Conservation (phyloP, 2,329 filamentous ascomycete species). For the Stromatinia cepivora region DNA sequence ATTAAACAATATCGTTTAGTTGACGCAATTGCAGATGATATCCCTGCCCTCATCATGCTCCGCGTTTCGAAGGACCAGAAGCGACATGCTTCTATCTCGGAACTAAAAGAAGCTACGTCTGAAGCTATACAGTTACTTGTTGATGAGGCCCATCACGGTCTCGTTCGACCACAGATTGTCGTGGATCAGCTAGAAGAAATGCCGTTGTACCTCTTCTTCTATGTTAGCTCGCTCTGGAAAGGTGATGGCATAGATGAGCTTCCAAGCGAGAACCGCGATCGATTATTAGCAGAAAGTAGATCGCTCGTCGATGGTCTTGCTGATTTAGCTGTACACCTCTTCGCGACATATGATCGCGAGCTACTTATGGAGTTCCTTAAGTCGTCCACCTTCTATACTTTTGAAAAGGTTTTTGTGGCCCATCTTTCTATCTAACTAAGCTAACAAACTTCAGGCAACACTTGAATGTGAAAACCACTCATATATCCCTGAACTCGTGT, state of each 20-base stretch:
- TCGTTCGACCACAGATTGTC: conserved; percentile 75
- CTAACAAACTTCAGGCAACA: conserved; percentile 52
- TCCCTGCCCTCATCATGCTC: conserved; percentile 82
- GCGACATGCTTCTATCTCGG: conserved; percentile 62
- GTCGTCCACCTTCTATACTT: conserved; percentile 81
- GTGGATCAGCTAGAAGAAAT: conserved; percentile 73
- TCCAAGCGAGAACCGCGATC: conserved; percentile 55
- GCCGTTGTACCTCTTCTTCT: conserved; percentile 84
- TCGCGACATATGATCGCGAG: conserved; percentile 77
- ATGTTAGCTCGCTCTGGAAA: conserved; percentile 82
- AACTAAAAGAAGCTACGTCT: conserved; percentile 76
- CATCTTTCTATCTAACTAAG: not conserved
- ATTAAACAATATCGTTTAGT: conserved; percentile 89
- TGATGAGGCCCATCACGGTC: conserved; percentile 85
- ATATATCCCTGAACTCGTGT: conserved; percentile 92
- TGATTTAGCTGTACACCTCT: conserved; percentile 82
- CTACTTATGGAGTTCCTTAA: conserved; percentile 87
- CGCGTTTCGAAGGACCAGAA: conserved; percentile 74
- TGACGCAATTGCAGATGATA: conserved; percentile 84
- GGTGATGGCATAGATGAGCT: conserved; percentile 64
- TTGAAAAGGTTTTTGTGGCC: conserved; percentile 61
- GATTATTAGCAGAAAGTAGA: conserved; percentile 58
- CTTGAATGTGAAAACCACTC: conserved; percentile 77
- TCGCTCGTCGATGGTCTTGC: conserved; percentile 82
- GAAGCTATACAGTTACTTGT: conserved; percentile 87